phyloP scores from a whole-genome alignment of 2,329 filamentous ascomycete species.

The Chrysoporthe puriensis region DNA sequence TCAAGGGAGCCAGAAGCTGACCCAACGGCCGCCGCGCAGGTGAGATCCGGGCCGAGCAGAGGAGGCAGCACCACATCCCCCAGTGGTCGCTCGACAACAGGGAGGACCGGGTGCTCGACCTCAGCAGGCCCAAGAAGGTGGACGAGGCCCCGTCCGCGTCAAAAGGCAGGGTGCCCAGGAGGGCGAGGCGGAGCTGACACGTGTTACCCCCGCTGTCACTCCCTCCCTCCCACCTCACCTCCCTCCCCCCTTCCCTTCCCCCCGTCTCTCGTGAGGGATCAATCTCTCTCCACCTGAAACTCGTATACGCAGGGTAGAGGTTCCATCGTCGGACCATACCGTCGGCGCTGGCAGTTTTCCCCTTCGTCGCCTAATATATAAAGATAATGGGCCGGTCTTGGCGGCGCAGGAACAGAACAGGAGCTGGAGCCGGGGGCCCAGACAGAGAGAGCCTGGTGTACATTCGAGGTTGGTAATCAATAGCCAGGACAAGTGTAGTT shows the following conservation, averaged over 20 bases:
- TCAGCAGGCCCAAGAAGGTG: conserved; percentile 8
- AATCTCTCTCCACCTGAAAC: not conserved
- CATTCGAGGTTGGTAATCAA: no score
- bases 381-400: not conserved
- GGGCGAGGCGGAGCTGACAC: not conserved
- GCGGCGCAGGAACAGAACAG: not conserved
- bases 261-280: no score
- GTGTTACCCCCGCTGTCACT: not conserved
- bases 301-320: not conserved
- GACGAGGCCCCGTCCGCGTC: not conserved
- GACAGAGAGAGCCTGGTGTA: not conserved
- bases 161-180: not conserved
- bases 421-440: not conserved
- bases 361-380: conserved; percentile 2
- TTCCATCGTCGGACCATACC: not conserved
- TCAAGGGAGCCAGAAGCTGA: not conserved
- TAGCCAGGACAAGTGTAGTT: no score
- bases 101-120: conserved; percentile 18
- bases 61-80: conserved; percentile 19
- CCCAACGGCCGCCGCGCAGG: conserved; percentile 3
- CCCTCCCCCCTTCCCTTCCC: not conserved
- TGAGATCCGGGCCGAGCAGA: conserved; percentile 26
- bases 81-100: conserved; percentile 27
- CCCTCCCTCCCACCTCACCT: no score
- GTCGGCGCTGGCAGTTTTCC: not conserved